These are phyloP conservation scores for Hypholoma fasciculare DNA, from an alignment of 768 basidiomycete species.

Conservation along the genomic window DNA sequence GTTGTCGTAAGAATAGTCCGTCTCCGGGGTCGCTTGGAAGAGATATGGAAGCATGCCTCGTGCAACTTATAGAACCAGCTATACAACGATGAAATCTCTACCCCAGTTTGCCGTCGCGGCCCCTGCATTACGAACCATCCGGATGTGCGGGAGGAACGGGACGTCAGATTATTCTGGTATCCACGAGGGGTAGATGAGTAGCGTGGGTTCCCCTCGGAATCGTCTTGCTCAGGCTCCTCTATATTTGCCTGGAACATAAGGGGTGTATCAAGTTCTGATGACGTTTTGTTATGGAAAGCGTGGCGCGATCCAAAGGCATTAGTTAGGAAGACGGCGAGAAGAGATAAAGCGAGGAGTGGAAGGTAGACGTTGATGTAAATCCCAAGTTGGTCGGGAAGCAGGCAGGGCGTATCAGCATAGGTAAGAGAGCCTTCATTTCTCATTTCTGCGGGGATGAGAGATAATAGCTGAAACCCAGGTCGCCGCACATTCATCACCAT, in stretches of 20 bases:
- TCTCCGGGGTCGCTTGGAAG: constrained; percentile 4
- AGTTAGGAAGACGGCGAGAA: constrained; percentile 40
- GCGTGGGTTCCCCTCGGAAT: constrained; percentile 4
- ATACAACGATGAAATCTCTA: background rate
- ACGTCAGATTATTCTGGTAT: background rate
- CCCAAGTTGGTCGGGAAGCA: constrained; percentile 81
- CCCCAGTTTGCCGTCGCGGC: constrained; percentile 6
- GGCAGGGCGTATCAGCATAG: constrained; percentile 63
- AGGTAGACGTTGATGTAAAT: constrained; percentile 77
- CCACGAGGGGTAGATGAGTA: constrained; percentile 2
- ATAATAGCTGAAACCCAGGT: constrained; percentile 91
- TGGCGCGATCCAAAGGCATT: constrained; percentile 3
- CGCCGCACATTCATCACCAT: constrained; percentile 84
- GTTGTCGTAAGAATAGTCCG: constrained; percentile 28
- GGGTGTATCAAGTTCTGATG: background rate
- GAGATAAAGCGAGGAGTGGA: constrained; percentile 62
- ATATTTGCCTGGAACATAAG: constrained; percentile 1
- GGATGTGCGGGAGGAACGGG: constrained; percentile 5
- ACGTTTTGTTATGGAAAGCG: constrained; percentile 2
- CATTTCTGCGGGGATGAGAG: constrained; percentile 48
- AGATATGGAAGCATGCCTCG: background rate
- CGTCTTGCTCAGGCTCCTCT: constrained; percentile 7
- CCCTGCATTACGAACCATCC: constrained; percentile 19
- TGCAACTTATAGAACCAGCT: constrained; percentile 5
- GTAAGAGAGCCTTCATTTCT: constrained; percentile 22